Evolutionary conservation across 768 basidiomycete genomes (phyloP), one percentile per base, ranked within the genome.

Genomic region (Trametopsis cervina): DNA sequence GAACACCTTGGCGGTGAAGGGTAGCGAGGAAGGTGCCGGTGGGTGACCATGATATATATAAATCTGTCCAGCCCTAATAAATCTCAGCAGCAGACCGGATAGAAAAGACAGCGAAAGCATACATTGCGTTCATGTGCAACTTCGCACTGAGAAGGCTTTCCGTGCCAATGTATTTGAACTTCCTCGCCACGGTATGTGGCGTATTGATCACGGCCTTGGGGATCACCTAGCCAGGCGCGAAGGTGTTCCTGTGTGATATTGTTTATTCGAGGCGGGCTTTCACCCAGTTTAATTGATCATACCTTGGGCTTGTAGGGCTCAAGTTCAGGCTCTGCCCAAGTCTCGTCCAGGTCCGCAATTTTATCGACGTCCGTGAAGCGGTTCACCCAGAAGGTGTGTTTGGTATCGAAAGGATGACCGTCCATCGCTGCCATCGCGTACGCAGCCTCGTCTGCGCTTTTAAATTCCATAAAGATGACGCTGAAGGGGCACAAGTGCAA

Each of bases 21-120:
- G 95, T 93, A 33, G 92, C 85, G 53, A 98, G 75, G 62, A 85
- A 90, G n/a, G 94, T 97, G 26, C 96, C 96, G 45, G 86, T 75
- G 17, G 94, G 94, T 18, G 96, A 98, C 96, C 96, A 99, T 24
- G 88, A 85, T 17, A 92, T 84, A 67, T 95, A 99, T 43, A 95
- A 78, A 61, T 98, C 93, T 60, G 90, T 96, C 92, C 96, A 97
- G 63, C 88, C 86, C 89, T 91, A 59, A 2, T 9, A 13, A 20
- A 24, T 35, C 29, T 23, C 3, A 43, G 49, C 21, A 36, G 50
- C 54, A 54, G 45, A 15, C 40, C 18, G 40, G 18, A 7, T 10
- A 45, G 10, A 4, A 17, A 23, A 38, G 18, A 22, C 26, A 43
- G 10, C 25, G 15, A 50, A 25, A 5, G 69, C 83, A 55, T 57